phyloP scores from a whole-genome alignment of 2,329 filamentous ascomycete species.

The Aspergillus hiratsukae region DNA sequence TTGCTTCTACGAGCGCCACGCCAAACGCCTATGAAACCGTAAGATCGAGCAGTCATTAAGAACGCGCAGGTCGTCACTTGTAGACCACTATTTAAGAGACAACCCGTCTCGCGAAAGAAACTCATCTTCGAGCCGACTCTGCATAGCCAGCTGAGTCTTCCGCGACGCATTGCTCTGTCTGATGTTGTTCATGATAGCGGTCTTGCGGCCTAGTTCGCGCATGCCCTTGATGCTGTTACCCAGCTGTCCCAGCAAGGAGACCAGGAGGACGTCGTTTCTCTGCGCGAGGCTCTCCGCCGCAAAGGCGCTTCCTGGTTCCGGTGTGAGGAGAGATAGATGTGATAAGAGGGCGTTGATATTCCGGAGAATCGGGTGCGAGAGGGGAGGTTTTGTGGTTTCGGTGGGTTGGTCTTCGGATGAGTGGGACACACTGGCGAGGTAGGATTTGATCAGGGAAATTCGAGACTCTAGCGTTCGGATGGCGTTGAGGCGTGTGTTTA shows the following conservation, averaged over 20 bases:
- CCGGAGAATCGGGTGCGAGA: constrained; percentile 70
- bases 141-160: constrained; percentile 20
- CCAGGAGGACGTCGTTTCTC: constrained; percentile 76
- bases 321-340: constrained; percentile 75
- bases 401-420: constrained; percentile 47
- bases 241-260: constrained; percentile 70
- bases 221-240: constrained; percentile 68
- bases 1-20: neutral
- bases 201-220: constrained; percentile 72
- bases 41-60: neutral
- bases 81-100: constrained; percentile 1
- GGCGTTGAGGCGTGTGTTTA: constrained; percentile 86
- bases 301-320: constrained; percentile 62
- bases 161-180: constrained; percentile 18
- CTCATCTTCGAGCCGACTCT: constrained; percentile 27
- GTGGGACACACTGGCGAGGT: constrained; percentile 68
- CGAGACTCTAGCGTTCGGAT: constrained; percentile 86
- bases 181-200: constrained; percentile 52
- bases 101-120: constrained; percentile 16
- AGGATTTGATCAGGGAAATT: constrained; percentile 67
- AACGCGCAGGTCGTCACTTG: neutral
- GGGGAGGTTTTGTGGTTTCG: constrained; percentile 48
- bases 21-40: neutral
- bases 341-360: constrained; percentile 82
- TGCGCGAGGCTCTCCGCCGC: constrained; percentile 69